phyloP scores from a whole-genome alignment of 768 basidiomycete species.

The Leccinum rimulosum region DNA sequence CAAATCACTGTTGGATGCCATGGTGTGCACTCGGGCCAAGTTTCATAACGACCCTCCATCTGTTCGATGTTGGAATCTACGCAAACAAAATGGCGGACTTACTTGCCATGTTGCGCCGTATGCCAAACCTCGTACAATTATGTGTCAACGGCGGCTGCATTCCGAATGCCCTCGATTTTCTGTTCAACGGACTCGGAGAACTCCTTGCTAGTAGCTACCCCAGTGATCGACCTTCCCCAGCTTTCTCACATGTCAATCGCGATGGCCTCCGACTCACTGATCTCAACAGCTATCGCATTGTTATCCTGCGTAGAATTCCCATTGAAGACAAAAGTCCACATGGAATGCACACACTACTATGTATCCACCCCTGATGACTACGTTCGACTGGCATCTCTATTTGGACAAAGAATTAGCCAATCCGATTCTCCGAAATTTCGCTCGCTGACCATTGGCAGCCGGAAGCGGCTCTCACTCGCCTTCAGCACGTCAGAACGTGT shows the following conservation, averaged over 20 bases:
- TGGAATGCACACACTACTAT: not conserved
- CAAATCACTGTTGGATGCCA: not conserved
- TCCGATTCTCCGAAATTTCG: not conserved
- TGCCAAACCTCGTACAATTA: not conserved
- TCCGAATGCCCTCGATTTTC: not conserved
- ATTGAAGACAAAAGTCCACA: not conserved
- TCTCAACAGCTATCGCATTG: not conserved
- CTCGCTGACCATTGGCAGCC: not conserved
- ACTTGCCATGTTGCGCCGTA: not conserved
- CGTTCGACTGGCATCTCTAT: not conserved
- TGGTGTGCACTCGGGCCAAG: not conserved
- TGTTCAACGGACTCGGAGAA: not conserved
- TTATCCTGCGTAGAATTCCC: not conserved
- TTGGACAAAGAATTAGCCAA: not conserved
- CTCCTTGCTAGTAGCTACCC: not conserved
- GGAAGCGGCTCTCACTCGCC: no score
- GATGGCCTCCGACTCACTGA: not conserved
- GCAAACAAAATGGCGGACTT: not conserved
- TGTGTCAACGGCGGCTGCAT: accelerated
- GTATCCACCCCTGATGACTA: no score
- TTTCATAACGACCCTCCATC: not conserved
- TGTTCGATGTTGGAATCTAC: not conserved
- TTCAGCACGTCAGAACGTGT: no score
- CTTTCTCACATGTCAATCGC: not conserved
- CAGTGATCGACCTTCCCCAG: not conserved